Evolutionary conservation across 1,284 basidiomycete genomes (phyloP).

Genomic region (Ceratobasidium theobromae): DNA sequence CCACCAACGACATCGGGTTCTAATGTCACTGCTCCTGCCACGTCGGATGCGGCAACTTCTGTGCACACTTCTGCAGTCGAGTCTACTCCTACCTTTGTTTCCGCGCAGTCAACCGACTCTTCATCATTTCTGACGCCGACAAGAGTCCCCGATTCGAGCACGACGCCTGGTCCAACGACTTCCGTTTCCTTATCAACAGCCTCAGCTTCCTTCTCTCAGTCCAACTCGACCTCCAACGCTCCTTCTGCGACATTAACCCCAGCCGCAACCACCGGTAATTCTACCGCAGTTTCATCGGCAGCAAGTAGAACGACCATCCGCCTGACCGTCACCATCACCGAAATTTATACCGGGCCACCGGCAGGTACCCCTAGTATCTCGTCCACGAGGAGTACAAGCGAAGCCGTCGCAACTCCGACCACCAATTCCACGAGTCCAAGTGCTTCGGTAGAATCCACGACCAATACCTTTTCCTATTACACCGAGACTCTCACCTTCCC

Average conservation of each 20-base stretch:
- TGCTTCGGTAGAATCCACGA: background rate
- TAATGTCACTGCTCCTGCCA: background rate
- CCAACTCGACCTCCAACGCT: background rate
- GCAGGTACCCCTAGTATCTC: background rate
- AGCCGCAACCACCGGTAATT: background rate
- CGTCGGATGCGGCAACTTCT: background rate
- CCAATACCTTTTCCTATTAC: constrained; percentile 11
- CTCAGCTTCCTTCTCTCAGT: background rate
- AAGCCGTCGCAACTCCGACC: background rate
- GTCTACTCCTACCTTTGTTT: background rate
- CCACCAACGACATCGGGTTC: too few relatives aligned
- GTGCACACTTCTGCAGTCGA: background rate
- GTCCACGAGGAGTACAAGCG: background rate
- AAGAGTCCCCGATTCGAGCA: background rate
- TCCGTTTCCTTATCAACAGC: background rate
- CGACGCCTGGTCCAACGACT: background rate
- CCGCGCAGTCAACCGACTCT: background rate
- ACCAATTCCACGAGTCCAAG: too few relatives aligned
- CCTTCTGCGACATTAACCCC: background rate
- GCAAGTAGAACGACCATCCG: background rate
- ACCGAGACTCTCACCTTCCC: constrained; percentile 22
- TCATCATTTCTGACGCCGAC: background rate
- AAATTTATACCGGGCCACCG: constrained; percentile 24
- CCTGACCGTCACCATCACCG: constrained; percentile 19
- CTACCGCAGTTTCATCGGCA: background rate